Evolutionary conservation across 768 basidiomycete genomes (phyloP).

Genomic region (Suillus lakei): DNA sequence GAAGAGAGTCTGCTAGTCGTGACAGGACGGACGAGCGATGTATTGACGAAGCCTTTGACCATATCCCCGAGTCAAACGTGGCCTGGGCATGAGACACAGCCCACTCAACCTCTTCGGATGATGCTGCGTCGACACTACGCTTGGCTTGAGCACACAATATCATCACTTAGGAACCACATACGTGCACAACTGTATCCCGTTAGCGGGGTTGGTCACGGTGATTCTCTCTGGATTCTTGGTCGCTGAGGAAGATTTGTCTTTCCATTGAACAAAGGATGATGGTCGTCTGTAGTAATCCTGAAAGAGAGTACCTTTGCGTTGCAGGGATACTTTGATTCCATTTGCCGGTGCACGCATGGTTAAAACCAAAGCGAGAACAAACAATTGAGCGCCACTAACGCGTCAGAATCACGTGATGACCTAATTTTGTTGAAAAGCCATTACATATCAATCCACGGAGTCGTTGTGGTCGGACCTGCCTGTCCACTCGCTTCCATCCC

Average conservation of each 20-base stretch:
- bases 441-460: background rate
- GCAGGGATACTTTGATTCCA: slow-evolving; percentile 1
- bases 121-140: slow-evolving; percentile 58
- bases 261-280: background rate
- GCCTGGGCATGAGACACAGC: slow-evolving; percentile 61
- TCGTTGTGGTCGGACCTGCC: background rate
- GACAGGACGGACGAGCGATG: slow-evolving; percentile 69
- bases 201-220: slow-evolving; percentile 69
- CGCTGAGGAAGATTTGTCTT: background rate
- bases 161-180: slow-evolving; percentile 13
- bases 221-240: slow-evolving; percentile 42
- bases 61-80: slow-evolving; percentile 67
- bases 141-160: slow-evolving; percentile 4
- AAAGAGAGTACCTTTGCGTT: background rate
- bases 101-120: slow-evolving; percentile 51
- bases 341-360: background rate
- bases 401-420: slow-evolving; percentile 27
- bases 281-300: slow-evolving; percentile 16
- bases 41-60: slow-evolving; percentile 66
- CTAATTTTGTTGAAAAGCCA: slow-evolving; percentile 8
- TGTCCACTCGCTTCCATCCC: background rate
- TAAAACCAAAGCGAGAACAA: background rate
- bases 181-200: slow-evolving; percentile 61
- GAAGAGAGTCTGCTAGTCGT: slow-evolving; percentile 65
- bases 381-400: slow-evolving; percentile 25